A percentile compares a stretch with the other conserved stretches of the same genome.
These are phyloP conservation scores for Pontederia paniculata DNA, from an alignment of 176 grass and related monocot species.

Conservation along the genomic window DNA sequence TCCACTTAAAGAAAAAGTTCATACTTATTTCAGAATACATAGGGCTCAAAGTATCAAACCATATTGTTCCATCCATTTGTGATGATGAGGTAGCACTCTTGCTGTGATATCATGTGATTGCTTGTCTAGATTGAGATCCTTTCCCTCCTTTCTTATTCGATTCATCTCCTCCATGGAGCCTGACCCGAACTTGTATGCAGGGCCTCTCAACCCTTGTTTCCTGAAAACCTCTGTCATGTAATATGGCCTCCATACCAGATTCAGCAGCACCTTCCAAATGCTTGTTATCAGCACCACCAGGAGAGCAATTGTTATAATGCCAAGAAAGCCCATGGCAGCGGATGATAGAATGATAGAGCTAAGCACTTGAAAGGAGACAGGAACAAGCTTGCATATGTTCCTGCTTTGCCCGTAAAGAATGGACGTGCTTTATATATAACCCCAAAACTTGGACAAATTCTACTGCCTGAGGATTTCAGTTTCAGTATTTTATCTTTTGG, in stretches of 20 bases:
- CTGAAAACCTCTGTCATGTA: constrained; percentile 19
- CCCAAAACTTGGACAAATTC: too few species aligned
- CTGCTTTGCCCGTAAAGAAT: neutral
- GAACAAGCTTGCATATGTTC: neutral
- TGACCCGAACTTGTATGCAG: constrained; percentile 29
- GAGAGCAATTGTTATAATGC: neutral
- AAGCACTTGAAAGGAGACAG: too few species aligned
- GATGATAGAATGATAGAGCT: too few species aligned
- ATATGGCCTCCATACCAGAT: constrained; percentile 34
- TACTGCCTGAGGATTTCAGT: too few species aligned
- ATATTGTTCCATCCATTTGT: constrained; percentile 30
- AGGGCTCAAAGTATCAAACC: constrained; percentile 14
- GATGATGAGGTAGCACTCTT: constrained; percentile 16
- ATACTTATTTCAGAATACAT: too few species aligned
- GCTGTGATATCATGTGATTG: constrained; percentile 25
- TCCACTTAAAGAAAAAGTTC: too few species aligned
- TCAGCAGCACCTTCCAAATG: constrained; percentile 13
- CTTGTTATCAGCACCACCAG: constrained; percentile 8
- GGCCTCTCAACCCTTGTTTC: constrained; percentile 31
- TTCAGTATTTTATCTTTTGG: too few species aligned
- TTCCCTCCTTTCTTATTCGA: constrained; percentile 10
- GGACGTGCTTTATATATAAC: too few species aligned
- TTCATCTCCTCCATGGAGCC: constrained; percentile 21
- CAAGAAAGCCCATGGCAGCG: constrained; percentile 3
- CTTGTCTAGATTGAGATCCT: constrained; percentile 23